phyloP scores from a whole-genome alignment of 2,329 filamentous ascomycete species.

The Penicillium sp. region DNA sequence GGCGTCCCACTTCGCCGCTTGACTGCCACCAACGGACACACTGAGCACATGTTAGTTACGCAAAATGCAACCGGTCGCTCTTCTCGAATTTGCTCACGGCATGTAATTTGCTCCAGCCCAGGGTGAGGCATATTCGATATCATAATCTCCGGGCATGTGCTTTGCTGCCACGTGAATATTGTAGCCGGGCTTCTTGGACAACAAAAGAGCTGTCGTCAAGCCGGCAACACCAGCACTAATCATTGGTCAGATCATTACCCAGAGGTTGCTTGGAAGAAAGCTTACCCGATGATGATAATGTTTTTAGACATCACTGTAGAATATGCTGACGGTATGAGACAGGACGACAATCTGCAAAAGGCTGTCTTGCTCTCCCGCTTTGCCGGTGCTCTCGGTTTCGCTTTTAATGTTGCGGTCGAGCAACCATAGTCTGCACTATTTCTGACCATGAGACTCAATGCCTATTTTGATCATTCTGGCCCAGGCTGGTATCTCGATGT shows the following conservation, averaged over 20 bases:
- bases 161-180: slow-evolving; percentile 72
- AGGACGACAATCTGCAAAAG: too few species aligned
- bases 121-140: slow-evolving; percentile 83
- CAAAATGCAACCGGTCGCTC: neutral
- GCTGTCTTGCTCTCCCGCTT: too few species aligned
- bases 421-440: too few species aligned
- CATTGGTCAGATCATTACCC: neutral
- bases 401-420: too few species aligned
- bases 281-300: neutral
- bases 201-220: slow-evolving; percentile 62
- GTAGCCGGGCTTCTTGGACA: slow-evolving; percentile 56
- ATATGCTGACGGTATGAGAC: too few species aligned
- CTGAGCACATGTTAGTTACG: neutral
- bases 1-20: slow-evolving; percentile 14
- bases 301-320: neutral
- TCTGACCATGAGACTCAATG: too few species aligned
- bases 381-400: too few species aligned
- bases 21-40: slow-evolving; percentile 7
- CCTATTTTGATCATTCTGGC: too few species aligned
- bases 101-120: slow-evolving; percentile 82
- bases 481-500: too few species aligned
- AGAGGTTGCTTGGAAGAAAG: neutral
- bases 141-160: slow-evolving; percentile 89
- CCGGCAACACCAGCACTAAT: slow-evolving; percentile 40
- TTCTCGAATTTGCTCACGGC: slow-evolving; percentile 56